These are phyloP conservation scores for Elsinoe australis DNA, from an alignment of 2,329 filamentous ascomycete species.

Conservation along the genomic window DNA sequence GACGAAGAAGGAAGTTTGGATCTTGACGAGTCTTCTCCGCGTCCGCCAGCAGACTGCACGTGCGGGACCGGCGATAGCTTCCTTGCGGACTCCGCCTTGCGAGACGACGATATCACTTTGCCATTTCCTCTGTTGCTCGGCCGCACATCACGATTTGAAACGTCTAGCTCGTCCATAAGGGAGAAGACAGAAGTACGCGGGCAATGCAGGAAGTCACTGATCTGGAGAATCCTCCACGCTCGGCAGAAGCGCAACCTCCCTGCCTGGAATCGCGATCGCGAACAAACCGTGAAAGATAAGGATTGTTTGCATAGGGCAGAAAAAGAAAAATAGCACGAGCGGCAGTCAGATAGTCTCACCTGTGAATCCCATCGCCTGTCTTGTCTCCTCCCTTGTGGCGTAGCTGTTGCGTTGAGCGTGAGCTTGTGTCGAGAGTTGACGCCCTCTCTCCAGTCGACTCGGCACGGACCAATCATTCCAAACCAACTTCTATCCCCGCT, in stretches of 20 bases:
- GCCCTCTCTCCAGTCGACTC: too few species aligned
- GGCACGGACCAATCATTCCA: conserved; percentile 5
- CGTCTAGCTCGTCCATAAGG: conserved; percentile 12
- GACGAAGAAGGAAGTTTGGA: conserved; percentile 2
- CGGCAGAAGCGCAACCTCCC: conserved; percentile 2
- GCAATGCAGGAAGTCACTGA: conserved; percentile 14
- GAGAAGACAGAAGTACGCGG: not conserved
- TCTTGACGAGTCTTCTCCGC: conserved; percentile 10
- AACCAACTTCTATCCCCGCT: not conserved
- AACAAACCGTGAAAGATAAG: not conserved
- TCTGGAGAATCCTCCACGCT: conserved; percentile 11
- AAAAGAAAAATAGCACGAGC: not conserved
- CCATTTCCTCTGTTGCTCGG: conserved; percentile 5
- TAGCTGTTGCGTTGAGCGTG: not conserved
- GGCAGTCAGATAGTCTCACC: not conserved
- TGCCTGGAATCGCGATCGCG: not conserved
- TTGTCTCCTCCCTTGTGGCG: not conserved
- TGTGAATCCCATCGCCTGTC: not conserved
- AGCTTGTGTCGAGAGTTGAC: too few species aligned
- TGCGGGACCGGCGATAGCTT: conserved; percentile 11
- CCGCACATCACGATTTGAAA: conserved; percentile 16
- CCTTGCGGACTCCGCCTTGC: conserved; percentile 4
- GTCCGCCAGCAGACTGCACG: not conserved
- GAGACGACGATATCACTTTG: conserved; percentile 11
- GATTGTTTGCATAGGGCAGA: not conserved